A percentile compares a stretch with the other conserved stretches of the same genome.
phyloP scores from a whole-genome alignment of 2,329 filamentous ascomycete species.

The Botryotinia calthae region DNA sequence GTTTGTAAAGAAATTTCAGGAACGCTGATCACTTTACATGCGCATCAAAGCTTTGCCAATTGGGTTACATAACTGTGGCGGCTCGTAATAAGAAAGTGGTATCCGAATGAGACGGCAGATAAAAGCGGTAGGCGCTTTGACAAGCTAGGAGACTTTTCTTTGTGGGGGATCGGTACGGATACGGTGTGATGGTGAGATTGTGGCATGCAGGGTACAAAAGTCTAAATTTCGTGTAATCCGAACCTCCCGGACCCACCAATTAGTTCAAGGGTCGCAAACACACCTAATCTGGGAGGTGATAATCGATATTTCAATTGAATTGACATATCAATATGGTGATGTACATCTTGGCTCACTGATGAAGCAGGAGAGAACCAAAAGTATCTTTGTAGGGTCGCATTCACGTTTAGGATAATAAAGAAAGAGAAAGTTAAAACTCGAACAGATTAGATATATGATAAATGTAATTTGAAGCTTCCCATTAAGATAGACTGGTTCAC shows the following conservation, averaged over 20 bases:
- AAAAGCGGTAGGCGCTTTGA: background rate
- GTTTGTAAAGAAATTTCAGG: background rate
- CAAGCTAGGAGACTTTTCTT: background rate
- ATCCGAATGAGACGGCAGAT: background rate
- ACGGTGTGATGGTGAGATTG: constrained; percentile 3
- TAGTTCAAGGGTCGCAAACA: background rate
- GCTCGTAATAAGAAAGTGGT: background rate
- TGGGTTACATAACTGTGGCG: background rate
- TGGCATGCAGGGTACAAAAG: background rate
- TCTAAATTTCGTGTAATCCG: constrained; percentile 6
- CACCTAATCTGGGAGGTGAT: background rate
- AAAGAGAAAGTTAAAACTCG: background rate
- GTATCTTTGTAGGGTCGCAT: background rate
- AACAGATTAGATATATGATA: background rate
- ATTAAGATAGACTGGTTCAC: background rate
- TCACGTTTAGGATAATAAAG: background rate
- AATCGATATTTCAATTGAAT: background rate
- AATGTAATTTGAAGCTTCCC: background rate
- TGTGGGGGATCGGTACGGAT: background rate
- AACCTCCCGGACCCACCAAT: background rate
- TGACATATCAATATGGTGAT: background rate
- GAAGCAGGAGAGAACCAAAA: background rate
- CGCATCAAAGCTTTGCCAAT: background rate
- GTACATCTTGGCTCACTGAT: background rate
- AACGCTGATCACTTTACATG: background rate